These are phyloP conservation scores for Taphrina communis DNA, from an alignment of 1,139 yeast species.

Conservation along the genomic window DNA sequence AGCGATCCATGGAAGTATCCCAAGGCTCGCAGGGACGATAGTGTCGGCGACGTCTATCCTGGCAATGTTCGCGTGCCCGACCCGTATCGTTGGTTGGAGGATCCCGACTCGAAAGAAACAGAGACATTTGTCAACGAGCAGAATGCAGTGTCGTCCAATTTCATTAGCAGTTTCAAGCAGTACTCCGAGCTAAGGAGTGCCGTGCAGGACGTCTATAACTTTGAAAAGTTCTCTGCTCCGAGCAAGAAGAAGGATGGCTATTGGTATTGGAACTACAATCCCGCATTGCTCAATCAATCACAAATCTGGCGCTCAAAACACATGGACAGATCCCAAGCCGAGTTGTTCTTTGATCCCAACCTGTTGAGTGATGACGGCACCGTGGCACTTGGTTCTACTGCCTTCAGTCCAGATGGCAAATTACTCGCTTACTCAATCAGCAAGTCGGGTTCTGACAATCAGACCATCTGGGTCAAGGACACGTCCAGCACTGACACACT, in stretches of 20 bases:
- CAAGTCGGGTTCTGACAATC: slow-evolving; percentile 34
- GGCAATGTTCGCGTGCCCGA: slow-evolving; percentile 34
- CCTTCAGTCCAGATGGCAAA: slow-evolving; percentile 31
- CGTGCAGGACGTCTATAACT: slow-evolving; percentile 21
- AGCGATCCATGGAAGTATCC: slow-evolving; percentile 29
- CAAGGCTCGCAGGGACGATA: slow-evolving; percentile 22
- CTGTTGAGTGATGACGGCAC: slow-evolving; percentile 36
- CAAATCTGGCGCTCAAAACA: slow-evolving; percentile 37
- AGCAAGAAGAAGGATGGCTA: slow-evolving; percentile 28
- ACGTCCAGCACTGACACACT: slow-evolving; percentile 30
- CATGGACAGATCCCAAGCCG: slow-evolving; percentile 26
- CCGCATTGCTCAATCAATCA: slow-evolving; percentile 34
- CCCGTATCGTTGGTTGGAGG: slow-evolving; percentile 37
- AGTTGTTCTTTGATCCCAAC: slow-evolving; percentile 39
- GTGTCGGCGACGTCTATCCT: slow-evolving; percentile 29
- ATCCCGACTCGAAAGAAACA: slow-evolving; percentile 38
- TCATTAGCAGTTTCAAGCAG: slow-evolving; percentile 11
- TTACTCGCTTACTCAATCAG: slow-evolving; percentile 31
- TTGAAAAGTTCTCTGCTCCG: slow-evolving; percentile 33
- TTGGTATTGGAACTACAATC: slow-evolving; percentile 37
- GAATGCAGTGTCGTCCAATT: slow-evolving; percentile 23
- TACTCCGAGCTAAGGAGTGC: slow-evolving; percentile 1
- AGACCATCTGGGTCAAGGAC: slow-evolving; percentile 31
- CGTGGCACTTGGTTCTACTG: slow-evolving; percentile 26
- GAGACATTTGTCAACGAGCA: slow-evolving; percentile 36